Percentiles rank a stretch among this genome's conserved stretches.
These are phyloP conservation scores for Phoma sp. DNA, from an alignment of 2,329 filamentous ascomycete genomes.

Conservation along the genomic window DNA sequence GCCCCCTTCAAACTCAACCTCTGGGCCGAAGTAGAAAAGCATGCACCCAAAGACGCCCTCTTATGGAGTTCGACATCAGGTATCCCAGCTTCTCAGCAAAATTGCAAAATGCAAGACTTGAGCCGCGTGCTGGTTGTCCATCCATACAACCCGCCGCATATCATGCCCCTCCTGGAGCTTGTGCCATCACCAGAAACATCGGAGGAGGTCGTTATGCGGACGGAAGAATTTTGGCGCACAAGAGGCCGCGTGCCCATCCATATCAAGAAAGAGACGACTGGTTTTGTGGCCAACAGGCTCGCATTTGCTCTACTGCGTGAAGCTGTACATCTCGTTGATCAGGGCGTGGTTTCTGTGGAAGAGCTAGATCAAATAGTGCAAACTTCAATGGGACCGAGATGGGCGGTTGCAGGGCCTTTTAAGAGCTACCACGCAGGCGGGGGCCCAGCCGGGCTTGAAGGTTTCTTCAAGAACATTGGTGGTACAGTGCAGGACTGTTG, in stretches of 20 bases:
- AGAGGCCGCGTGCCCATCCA: conserved; percentile 57
- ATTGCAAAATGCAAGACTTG: conserved; percentile 50
- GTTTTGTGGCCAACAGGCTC: conserved; percentile 66
- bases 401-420: conserved; percentile 58
- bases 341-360: conserved; percentile 59
- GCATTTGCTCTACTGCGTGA: conserved; percentile 65
- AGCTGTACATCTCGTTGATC: conserved; percentile 61
- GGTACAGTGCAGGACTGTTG: conserved; percentile 63
- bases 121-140: conserved; percentile 64
- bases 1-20: conserved; percentile 59
- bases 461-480: conserved; percentile 64
- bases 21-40: conserved; percentile 60
- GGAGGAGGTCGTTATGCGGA: conserved; percentile 48
- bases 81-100: conserved; percentile 62
- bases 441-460: conserved; percentile 60
- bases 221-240: conserved; percentile 56
- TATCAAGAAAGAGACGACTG: conserved; percentile 60
- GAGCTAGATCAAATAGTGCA: conserved; percentile 61
- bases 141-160: conserved; percentile 68
- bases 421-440: conserved; percentile 67
- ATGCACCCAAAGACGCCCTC: conserved; percentile 55
- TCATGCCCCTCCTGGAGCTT: conserved; percentile 68
- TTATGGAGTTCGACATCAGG: conserved; percentile 67
- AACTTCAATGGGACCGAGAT: conserved; percentile 37
- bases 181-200: conserved; percentile 59